phyloP scores from a whole-genome alignment of 768 basidiomycete species.

The Neoboletus subvelutipes region DNA sequence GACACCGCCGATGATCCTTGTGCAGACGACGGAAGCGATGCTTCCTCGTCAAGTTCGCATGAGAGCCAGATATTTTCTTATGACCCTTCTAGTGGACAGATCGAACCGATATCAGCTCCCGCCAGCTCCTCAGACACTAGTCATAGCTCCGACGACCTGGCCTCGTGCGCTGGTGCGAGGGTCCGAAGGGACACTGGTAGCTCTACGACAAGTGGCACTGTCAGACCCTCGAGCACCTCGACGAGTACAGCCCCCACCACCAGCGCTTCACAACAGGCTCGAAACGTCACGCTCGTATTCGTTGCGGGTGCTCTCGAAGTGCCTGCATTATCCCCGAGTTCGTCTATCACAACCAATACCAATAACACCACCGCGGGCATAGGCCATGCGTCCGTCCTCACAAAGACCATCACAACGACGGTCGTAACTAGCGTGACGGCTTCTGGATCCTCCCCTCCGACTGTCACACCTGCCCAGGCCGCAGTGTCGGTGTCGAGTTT shows the following conservation, averaged over 20 bases:
- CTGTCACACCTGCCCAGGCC: slow-evolving; percentile 12
- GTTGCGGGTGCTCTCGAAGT: slow-evolving; percentile 39
- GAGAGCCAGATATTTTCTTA: slow-evolving; percentile 63
- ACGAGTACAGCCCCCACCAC: slow-evolving; percentile 14
- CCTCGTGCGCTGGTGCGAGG: slow-evolving; percentile 6
- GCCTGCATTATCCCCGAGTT: slow-evolving; percentile 8
- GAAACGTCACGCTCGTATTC: slow-evolving; percentile 55
- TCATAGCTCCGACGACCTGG: neutral
- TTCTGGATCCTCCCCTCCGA: neutral
- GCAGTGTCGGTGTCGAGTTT: slow-evolving; percentile 13
- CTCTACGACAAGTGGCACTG: slow-evolving; percentile 8
- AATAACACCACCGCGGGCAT: neutral
- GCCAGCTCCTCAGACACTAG: slow-evolving; percentile 27
- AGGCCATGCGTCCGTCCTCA: slow-evolving; percentile 9
- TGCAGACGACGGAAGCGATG: neutral
- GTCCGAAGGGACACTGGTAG: slow-evolving; percentile 15
- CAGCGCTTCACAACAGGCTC: slow-evolving; percentile 12
- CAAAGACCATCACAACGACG: slow-evolving; percentile 31
- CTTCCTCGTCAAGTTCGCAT: slow-evolving; percentile 22
- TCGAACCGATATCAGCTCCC: slow-evolving; percentile 54
- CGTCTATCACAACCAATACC: neutral
- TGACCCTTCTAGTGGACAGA: slow-evolving; percentile 42
- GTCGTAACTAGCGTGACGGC: slow-evolving; percentile 12
- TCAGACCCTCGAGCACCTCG: slow-evolving; percentile 16
- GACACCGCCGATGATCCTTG: slow-evolving; percentile 15